A percentile compares a stretch with the other conserved stretches of the same genome.
Conservation (phyloP, 1,139 yeast genomes). For the Lodderomyces parapsilosis region DNA sequence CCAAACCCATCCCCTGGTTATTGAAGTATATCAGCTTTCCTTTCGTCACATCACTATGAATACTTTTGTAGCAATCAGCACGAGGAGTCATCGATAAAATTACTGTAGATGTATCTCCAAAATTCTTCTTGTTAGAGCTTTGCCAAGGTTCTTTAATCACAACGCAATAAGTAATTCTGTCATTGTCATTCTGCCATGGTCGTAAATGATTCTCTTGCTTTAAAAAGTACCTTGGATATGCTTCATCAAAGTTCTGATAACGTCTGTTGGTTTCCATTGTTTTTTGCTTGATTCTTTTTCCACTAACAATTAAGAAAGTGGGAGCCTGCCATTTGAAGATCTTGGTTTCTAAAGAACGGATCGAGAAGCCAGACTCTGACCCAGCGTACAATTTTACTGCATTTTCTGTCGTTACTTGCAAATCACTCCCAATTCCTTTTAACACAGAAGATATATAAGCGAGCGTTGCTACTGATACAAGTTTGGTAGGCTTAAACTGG, state of each 20-base stretch:
- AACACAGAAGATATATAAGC: slow-evolving; percentile 41
- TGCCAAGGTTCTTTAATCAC: slow-evolving; percentile 74
- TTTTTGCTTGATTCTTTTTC: slow-evolving; percentile 49
- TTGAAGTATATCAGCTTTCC: slow-evolving; percentile 57
- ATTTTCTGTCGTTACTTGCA: slow-evolving; percentile 34
- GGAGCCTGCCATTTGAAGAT: slow-evolving; percentile 93
- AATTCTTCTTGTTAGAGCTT: slow-evolving; percentile 65
- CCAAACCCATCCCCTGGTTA: slow-evolving; percentile 73
- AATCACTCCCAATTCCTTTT: slow-evolving; percentile 17
- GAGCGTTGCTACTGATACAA: slow-evolving; percentile 40
- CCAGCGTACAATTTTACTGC: slow-evolving; percentile 71
- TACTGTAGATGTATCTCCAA: slow-evolving; percentile 58
- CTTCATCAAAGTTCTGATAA: slow-evolving; percentile 49
- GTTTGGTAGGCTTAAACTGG: slow-evolving; percentile 32
- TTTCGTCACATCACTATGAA: slow-evolving; percentile 27
- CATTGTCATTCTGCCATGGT: slow-evolving; percentile 36
- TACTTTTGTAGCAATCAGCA: slow-evolving; percentile 53
- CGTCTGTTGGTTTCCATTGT: slow-evolving; percentile 44
- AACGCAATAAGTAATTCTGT: slow-evolving; percentile 58
- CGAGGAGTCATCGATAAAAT: slow-evolving; percentile 68
- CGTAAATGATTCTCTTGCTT: slow-evolving; percentile 28
- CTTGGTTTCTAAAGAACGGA: slow-evolving; percentile 80
- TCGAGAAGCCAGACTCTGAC: slow-evolving; percentile 77
- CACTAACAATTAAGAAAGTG: slow-evolving; percentile 67
- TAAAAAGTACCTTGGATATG: slow-evolving; percentile 50